These are phyloP conservation scores for Rhodotorula babjevae DNA, from an alignment of 768 basidiomycete species.

Conservation along the genomic window DNA sequence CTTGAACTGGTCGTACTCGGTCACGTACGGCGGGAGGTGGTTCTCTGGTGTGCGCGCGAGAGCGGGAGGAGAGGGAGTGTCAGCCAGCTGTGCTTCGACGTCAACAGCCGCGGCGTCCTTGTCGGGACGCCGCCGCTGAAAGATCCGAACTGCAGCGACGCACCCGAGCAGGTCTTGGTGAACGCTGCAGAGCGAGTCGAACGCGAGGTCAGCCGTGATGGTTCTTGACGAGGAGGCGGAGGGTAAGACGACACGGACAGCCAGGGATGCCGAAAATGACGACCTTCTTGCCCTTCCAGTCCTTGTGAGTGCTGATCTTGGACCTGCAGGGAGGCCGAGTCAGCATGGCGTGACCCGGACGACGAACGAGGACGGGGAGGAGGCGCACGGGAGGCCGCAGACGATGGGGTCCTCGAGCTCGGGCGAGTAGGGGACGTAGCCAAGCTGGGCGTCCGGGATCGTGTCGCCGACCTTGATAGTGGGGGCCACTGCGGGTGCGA, in stretches of 20 bases:
- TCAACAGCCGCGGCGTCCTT: too few species aligned
- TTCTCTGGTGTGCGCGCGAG: conserved; percentile 45
- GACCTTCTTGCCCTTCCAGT: conserved; percentile 64
- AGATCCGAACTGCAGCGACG: conserved; percentile 50
- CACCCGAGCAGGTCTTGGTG: conserved; percentile 14
- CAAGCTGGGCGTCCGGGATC: conserved; percentile 47
- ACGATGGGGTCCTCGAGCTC: conserved; percentile 58
- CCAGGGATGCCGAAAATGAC: conserved; percentile 71
- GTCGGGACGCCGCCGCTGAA: too few species aligned
- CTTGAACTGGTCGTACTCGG: conserved; percentile 49
- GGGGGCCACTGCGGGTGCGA: neutral
- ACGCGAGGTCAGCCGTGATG: neutral
- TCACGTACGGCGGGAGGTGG: conserved; percentile 46
- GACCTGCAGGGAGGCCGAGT: conserved; percentile 25
- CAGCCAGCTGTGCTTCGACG: too few species aligned
- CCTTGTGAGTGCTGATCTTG: conserved; percentile 48
- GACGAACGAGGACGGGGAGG: neutral
- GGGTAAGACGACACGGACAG: conserved; percentile 57
- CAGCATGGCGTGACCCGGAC: neutral
- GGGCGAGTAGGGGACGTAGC: conserved; percentile 56
- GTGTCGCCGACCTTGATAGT: conserved; percentile 56
- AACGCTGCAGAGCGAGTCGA: neutral
- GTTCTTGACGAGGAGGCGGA: accelerated
- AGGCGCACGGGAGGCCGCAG: conserved; percentile 19
- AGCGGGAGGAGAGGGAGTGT: too few species aligned